Base-by-base conservation (phyloP, 129 eudicot species). In the Ambrosia artemisiifolia region DNA sequence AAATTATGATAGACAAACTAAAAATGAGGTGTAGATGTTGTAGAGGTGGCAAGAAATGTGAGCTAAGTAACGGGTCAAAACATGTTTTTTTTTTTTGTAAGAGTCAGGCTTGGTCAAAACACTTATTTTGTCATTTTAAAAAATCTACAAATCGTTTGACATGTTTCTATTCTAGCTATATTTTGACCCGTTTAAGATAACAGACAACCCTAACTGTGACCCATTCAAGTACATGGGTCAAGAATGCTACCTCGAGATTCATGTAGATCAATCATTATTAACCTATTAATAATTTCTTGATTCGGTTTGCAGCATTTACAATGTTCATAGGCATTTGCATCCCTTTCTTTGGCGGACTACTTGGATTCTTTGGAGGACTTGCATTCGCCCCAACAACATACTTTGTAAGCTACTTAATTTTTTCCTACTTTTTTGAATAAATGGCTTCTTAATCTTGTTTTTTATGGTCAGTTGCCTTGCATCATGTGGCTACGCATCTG, bases 401-500 rank as follows among this genome's bases (percentile, higher is more conserved):
- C 61, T 87, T 84, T 10, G 93, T 87, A 84, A 87, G 88, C 65
- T 71, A 32, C 48, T 53, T 56, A n/a, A n/a, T 65, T 43, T 56
- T 18, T 54, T 56, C 38, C 50, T 6, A 40, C 38, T 38, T 61
- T 0, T 16, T n/a, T 6, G 5, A 14, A 38, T 67, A 11, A 2
- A 33, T 13, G 38, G 44, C 54, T 55, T 33, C 6, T 33, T 12
- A 62, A 20, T 56, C n/a, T 38, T 75, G 14, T 1, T 65, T 34
- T 59, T 70, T 20, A 49, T 9, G 12, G 65, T 62, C 84, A 92
- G 98, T 89, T 92, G 32, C 98, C 97, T 40, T 92, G 97, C 72
- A 79, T 92, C 42, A 92, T 92, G 84, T 92, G 97, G 97, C 97
- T 88, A 38, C 73, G 86, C 44, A 81, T 92, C 73, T 75, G 75